Evolutionary conservation across 176 grass and related monocot genomes (phyloP), one percentile per base, ranked within the genome.

Genomic region (Pharus latifolius): DNA sequence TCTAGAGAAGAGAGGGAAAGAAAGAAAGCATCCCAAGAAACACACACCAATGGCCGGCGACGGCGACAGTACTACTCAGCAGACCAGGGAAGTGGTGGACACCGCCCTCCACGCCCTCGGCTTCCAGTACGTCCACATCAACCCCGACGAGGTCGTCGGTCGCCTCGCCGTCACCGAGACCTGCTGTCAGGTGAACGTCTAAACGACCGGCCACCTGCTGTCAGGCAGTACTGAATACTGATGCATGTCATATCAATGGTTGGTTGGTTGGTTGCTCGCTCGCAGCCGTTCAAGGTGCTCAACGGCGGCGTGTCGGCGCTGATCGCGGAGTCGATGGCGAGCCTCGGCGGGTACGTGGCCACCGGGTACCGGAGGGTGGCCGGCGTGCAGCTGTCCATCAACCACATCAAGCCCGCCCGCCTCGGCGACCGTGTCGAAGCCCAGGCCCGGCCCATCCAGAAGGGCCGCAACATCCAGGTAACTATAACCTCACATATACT

Each of bases 321-420:
- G 16, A 82, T 96, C 55, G 88, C 88, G n/a, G 88, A 96, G 76
- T 7, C 73, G 10, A 23, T 55, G 16, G 82, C 92, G 2, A 96
- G 92, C 78, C 60, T 96, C 57, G 88, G 92, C 35, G 80, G 76
- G 17, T 89, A 84, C 66, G 42, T 85, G 7, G 80, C 92, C 26
- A 75, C 92, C 0, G 85, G 73, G 10, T 82, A 82, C 73, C 73
- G 56, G 38, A 54, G 84, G 56, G 64, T 84, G 2, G 88, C 85
- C 17, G 92, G 92, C 55, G 88, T 96, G 33, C 85, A 92, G 77
- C 88, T 96, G 17, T 89, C 82, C 44, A 89, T 88, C 70, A 96
- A 92, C 76, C 88, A 96, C 72, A 32, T 96, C 83, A 72, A 70
- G 18, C 67, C 85, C 1, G 92, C 85, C 2, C 65, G 57, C 50